These are phyloP conservation scores for Sclerotinia glacialis DNA, from an alignment of 2,329 filamentous ascomycete species.

Conservation along the genomic window DNA sequence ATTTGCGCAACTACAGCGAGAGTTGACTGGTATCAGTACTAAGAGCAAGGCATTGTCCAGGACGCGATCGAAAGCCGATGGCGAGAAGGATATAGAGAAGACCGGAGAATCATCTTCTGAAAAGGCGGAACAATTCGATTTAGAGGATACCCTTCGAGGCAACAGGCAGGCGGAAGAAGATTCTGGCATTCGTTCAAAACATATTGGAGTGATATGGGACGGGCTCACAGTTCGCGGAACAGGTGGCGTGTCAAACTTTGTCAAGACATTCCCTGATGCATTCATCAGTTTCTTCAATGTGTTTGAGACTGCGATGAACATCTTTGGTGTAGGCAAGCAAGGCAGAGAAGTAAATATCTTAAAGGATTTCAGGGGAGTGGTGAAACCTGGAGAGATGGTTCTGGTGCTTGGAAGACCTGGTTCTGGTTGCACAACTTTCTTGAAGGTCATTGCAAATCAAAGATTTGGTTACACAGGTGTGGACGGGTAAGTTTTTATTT, in stretches of 20 bases:
- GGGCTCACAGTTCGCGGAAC: conserved; percentile 71
- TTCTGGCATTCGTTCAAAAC: conserved; percentile 77
- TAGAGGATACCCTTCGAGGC: conserved; percentile 71
- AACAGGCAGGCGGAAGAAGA: conserved; percentile 68
- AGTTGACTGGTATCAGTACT: conserved; percentile 57
- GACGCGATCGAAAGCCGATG: conserved; percentile 42
- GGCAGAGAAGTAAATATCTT: conserved; percentile 71
- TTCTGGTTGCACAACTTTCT: conserved; percentile 52
- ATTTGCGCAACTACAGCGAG: conserved; percentile 64
- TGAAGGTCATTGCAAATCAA: conserved; percentile 54
- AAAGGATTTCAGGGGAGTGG: conserved; percentile 66
- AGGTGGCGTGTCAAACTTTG: conserved; percentile 69
- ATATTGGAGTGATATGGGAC: conserved; percentile 78
- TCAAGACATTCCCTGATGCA: conserved; percentile 72
- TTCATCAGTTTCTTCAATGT: conserved; percentile 71
- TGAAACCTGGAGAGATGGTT: conserved; percentile 80
- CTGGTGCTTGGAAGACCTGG: conserved; percentile 39
- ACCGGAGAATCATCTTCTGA: conserved; percentile 40
- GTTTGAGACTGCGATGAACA: conserved; percentile 58
- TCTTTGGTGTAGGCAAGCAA: conserved; percentile 66
- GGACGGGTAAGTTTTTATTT: conserved; percentile 12
- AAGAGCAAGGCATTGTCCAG: conserved; percentile 51
- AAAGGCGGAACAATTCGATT: conserved; percentile 61
- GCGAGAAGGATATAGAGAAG: conserved; percentile 58
- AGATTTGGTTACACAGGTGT: conserved; percentile 58